A percentile compares a stretch with the other conserved stretches of the same genome.
Conservation (phyloP, 441 rosid genomes). For the Pelargonium australe region DNA sequence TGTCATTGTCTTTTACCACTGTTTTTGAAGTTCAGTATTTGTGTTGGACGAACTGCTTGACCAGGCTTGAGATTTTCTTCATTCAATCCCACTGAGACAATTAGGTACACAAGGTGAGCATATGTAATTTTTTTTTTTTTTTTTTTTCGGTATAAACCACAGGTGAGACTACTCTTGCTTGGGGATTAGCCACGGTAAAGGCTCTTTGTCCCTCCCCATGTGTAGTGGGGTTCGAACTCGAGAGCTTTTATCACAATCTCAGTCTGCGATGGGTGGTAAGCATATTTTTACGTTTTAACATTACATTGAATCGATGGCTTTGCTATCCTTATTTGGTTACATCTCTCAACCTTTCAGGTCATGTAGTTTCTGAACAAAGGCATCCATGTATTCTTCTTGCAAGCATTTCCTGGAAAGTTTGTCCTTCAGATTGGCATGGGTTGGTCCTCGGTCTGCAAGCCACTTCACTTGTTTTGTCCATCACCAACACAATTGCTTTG, state of each 20-base stretch:
- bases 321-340: too few relatives aligned
- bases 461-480: conserved; percentile 20
- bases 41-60: neutral
- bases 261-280: too few relatives aligned
- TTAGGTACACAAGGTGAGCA: too few relatives aligned
- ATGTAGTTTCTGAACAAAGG: conserved; percentile 13
- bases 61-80: neutral
- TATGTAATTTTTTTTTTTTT: too few relatives aligned
- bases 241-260: too few relatives aligned
- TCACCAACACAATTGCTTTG: conserved; percentile 13
- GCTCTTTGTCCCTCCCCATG: too few relatives aligned
- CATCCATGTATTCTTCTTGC: conserved; percentile 11
- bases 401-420: neutral
- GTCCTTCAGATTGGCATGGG: conserved; percentile 17
- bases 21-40: conserved; percentile 1
- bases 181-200: too few relatives aligned
- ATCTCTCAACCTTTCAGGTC: neutral
- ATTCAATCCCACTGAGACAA: neutral
- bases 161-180: too few relatives aligned
- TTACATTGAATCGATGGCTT: too few relatives aligned
- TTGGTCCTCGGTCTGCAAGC: conserved; percentile 7
- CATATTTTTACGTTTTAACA: too few relatives aligned
- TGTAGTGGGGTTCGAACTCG: too few relatives aligned
- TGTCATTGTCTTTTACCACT: neutral
- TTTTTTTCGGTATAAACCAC: too few relatives aligned